A percentile compares a stretch with the other conserved stretches of the same genome.
phyloP scores from a whole-genome alignment of 495 filamentous ascomycete genomes.

The Podospora pseudopauciseta region DNA sequence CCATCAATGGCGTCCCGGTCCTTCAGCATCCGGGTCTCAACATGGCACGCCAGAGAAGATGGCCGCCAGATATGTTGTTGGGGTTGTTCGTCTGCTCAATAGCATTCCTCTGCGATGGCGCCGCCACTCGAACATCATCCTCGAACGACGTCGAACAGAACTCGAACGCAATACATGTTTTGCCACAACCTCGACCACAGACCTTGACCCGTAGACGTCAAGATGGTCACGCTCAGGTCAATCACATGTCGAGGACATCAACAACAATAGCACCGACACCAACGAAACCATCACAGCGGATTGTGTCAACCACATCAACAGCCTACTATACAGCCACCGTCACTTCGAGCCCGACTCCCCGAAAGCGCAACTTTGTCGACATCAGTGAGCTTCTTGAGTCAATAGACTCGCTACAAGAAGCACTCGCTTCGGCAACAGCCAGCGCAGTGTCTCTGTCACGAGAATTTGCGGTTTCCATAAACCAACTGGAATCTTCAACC shows the following conservation, averaged over 20 bases:
- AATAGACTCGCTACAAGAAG: slow-evolving; percentile 22
- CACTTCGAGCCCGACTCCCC: neutral
- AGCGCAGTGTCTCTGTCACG: slow-evolving; percentile 12
- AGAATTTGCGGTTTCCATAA: slow-evolving; percentile 17
- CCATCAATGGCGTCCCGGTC: slow-evolving; percentile 11
- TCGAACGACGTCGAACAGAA: neutral
- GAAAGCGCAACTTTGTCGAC: neutral
- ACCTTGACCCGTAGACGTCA: neutral
- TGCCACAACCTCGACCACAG: slow-evolving; percentile 1
- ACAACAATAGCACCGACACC: neutral
- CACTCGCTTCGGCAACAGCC: slow-evolving; percentile 16
- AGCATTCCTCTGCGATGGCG: neutral
- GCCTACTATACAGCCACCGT: neutral
- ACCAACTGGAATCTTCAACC: slow-evolving; percentile 16
- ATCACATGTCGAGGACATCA: neutral
- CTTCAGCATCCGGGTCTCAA: slow-evolving; percentile 1
- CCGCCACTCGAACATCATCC: neutral
- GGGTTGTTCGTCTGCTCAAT: slow-evolving; percentile 4
- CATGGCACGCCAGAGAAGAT: slow-evolving; percentile 4
- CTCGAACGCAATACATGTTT: neutral
- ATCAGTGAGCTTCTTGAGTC: slow-evolving; percentile 8
- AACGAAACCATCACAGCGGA: neutral
- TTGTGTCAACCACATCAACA: neutral
- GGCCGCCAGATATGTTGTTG: neutral
- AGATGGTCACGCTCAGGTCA: neutral